phyloP scores from a whole-genome alignment of 192 early-diverging fungal species.

The Martensiomyces pterosporus region DNA sequence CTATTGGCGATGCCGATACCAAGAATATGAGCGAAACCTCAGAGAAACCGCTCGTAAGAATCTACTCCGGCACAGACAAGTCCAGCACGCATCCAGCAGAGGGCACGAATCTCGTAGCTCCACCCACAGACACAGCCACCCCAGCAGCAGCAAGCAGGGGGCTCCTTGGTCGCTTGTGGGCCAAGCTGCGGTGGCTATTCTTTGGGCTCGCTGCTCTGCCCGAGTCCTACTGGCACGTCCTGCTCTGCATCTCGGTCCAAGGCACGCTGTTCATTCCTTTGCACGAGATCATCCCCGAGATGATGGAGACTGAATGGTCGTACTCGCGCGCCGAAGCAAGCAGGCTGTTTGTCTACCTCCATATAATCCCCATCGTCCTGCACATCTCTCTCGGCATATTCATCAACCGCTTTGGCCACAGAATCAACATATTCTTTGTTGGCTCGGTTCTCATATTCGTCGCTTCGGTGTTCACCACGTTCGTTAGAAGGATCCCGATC shows the following conservation, averaged over 20 bases:
- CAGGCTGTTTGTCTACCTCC: slow-evolving; percentile 48
- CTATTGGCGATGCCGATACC: too few species aligned
- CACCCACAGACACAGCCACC: neutral
- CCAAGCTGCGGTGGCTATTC: slow-evolving; percentile 38
- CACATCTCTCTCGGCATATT: slow-evolving; percentile 53
- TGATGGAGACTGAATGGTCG: slow-evolving; percentile 49
- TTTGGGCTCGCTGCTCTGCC: slow-evolving; percentile 36
- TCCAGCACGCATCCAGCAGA: neutral
- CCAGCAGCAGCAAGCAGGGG: neutral
- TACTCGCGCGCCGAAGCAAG: slow-evolving; percentile 42
- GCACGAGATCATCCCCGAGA: slow-evolving; percentile 47
- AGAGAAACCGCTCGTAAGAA: too few species aligned
- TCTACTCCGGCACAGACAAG: too few species aligned
- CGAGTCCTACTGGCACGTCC: slow-evolving; percentile 50
- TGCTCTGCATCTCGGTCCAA: slow-evolving; percentile 38
- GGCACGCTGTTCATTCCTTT: slow-evolving; percentile 50
- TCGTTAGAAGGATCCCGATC: slow-evolving; percentile 31
- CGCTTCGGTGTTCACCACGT: slow-evolving; percentile 36
- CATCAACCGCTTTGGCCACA: slow-evolving; percentile 54
- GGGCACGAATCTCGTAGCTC: too few species aligned
- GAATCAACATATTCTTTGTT: slow-evolving; percentile 42
- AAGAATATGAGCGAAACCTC: too few species aligned
- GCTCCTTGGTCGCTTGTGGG: neutral
- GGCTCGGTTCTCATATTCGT: slow-evolving; percentile 36
- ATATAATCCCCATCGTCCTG: slow-evolving; percentile 55